Conservation (phyloP, 108 stramenopile genomes). For the Parietichytrium sp. region DNA sequence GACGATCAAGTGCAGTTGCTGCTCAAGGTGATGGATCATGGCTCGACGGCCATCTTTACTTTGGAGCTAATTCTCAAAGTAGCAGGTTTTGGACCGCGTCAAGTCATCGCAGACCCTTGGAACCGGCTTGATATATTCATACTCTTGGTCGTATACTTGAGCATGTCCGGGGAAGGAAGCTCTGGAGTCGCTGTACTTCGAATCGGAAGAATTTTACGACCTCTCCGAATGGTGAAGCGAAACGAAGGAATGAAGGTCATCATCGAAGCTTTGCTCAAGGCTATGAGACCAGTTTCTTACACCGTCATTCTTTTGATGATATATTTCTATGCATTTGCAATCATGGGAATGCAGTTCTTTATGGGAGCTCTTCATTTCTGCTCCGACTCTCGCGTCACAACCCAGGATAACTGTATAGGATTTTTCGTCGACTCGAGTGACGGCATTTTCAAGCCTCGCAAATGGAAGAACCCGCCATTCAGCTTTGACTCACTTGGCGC, state of each 20-base stretch:
- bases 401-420: background rate
- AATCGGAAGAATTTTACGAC: constrained; percentile 14
- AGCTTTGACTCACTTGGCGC: constrained; percentile 5
- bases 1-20: background rate
- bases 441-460: background rate
- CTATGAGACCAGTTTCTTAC: background rate
- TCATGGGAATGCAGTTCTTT: constrained; percentile 43
- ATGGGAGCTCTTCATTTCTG: background rate
- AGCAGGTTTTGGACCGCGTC: background rate
- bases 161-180: background rate
- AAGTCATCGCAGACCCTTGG: constrained; percentile 1
- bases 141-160: background rate
- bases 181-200: constrained; percentile 7
- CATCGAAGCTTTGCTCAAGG: constrained; percentile 17
- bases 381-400: background rate
- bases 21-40: background rate
- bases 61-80: constrained; percentile 39
- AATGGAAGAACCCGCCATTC: background rate
- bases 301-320: constrained; percentile 13
- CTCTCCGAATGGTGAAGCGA: constrained; percentile 38
- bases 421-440: background rate
- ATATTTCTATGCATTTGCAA: constrained; percentile 34
- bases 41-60: constrained; percentile 34
- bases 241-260: constrained; percentile 38
- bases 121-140: constrained; percentile 43